Conservation (phyloP, 169 alveolate genomes). For the Plasmodium cynomolgi region DNA sequence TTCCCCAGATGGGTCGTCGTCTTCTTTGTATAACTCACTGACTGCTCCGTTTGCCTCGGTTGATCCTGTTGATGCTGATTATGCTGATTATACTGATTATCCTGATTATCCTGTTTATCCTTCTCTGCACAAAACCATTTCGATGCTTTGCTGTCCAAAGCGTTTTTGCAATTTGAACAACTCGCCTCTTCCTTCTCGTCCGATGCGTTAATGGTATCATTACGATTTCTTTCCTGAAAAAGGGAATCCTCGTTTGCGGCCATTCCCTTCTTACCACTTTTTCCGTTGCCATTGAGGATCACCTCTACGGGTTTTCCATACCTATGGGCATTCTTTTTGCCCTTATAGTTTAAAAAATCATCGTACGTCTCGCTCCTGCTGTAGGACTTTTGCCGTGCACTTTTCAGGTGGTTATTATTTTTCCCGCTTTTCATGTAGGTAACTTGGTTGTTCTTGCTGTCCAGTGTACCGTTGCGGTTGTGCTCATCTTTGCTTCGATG, state of each 20-base stretch:
- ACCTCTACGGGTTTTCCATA: not conserved
- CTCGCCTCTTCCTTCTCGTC: not conserved
- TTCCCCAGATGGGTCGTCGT: not conserved
- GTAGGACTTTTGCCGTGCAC: not conserved
- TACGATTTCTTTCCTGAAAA: not conserved
- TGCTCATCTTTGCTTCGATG: constrained; percentile 34
- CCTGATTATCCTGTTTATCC: no score
- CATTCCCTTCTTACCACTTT: constrained; percentile 23
- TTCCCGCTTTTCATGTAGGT: constrained; percentile 12
- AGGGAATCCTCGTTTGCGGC: not conserved
- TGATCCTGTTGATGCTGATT: no score
- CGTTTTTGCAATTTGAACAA: not conserved
- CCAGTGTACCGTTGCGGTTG: constrained; percentile 2
- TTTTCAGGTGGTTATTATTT: constrained; percentile 8
- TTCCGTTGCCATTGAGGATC: not conserved
- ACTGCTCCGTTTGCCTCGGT: not conserved
- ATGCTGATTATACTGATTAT: no score
- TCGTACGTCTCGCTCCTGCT: constrained; percentile 9
- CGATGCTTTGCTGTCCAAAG: not conserved
- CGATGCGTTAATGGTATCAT: not conserved
- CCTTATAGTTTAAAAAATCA: constrained; percentile 1
- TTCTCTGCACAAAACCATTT: not conserved
- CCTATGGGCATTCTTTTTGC: not conserved
- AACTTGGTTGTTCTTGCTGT: constrained; percentile 46
- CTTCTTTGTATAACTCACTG: not conserved